Evolutionary conservation across 179 eudicot genomes (phyloP), one percentile per base, ranked within the genome.

Genomic region (Spergularia azorica): DNA sequence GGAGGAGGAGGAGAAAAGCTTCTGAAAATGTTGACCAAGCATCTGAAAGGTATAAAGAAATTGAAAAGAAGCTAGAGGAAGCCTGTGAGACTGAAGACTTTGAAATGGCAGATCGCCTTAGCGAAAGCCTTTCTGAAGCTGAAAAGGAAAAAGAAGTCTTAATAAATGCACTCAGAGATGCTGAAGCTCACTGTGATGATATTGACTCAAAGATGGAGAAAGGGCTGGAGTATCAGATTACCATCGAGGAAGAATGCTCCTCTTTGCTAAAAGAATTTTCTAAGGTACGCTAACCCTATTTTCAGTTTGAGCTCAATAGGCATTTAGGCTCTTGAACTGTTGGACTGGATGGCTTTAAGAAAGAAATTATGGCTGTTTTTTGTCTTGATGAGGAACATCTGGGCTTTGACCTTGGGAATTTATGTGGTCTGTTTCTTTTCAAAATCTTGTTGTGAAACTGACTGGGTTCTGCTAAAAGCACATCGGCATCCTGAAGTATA

Each of bases 71-170:
- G 78, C 84, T 91, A 63, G 94, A 90, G 76, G 91, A 86, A 79
- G 97, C 97, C 10, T 90, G 94, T 70, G 97, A 91, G 82, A 89
- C 89, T 39, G 97, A 91, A 80, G 97, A 91, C 81, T 91, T 91
- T 54, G 97, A 91, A 88, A 84, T 64, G 66, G 97, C 97, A 3
- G 97, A 91, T 41, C 80, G 78, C 58, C 86, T 91, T 57, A 90
- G 97, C 75, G 94, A 88, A 77, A 87, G 83, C 67, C 90, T 91
- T 68, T 88, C 88, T 39, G 77, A 88, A 72, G 91, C 91, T 36
- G 94, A 91, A 67, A 86, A 82, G 84, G 90, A 90, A 64, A 91
- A 81, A 74, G 91, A 86, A 79, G 21, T 20, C 41, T 77, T 88
- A 73, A 69, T 82, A n/a, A 78, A 68, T 61, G 84, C 63, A 51